A percentile compares a stretch with the other conserved stretches of the same genome.
These are phyloP conservation scores for Turritis glabra DNA, from an alignment of 345 rosid genomes.

Conservation along the genomic window DNA sequence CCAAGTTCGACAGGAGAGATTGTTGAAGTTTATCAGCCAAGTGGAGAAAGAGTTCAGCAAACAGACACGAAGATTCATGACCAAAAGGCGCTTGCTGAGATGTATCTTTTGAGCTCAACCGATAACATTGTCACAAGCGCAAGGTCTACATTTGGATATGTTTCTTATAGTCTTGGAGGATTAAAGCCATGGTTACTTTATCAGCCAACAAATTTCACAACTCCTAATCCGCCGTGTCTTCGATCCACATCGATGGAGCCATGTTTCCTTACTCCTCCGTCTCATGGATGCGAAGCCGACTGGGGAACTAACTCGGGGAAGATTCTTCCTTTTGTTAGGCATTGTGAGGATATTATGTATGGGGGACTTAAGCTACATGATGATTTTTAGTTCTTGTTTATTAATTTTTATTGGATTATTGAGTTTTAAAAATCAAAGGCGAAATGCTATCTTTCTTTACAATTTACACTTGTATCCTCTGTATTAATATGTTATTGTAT, in stretches of 20 bases:
- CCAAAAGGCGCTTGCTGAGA: slow-evolving; percentile 46
- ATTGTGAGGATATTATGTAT: slow-evolving; percentile 40
- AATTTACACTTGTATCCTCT: neutral
- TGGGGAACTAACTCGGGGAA: slow-evolving; percentile 27
- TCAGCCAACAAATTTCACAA: slow-evolving; percentile 8
- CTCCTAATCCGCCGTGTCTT: slow-evolving; percentile 46
- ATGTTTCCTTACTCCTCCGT: slow-evolving; percentile 45
- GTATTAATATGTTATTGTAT: neutral
- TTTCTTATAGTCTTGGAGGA: slow-evolving; percentile 39
- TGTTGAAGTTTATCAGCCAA: slow-evolving; percentile 41
- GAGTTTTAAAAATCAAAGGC: neutral
- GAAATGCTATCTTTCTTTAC: neutral
- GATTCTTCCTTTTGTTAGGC: slow-evolving; percentile 39
- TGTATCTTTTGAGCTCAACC: slow-evolving; percentile 41
- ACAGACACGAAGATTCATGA: slow-evolving; percentile 35
- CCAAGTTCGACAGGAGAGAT: slow-evolving; percentile 37
- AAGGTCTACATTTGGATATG: slow-evolving; percentile 49
- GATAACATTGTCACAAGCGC: slow-evolving; percentile 44
- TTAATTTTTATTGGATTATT: neutral
- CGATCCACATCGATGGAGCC: slow-evolving; percentile 44
- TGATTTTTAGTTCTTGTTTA: slow-evolving; percentile 5
- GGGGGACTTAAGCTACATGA: slow-evolving; percentile 45
- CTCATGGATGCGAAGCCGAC: slow-evolving; percentile 42
- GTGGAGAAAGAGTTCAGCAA: slow-evolving; percentile 44
- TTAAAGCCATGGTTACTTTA: slow-evolving; percentile 45